Conservation (phyloP, 192 early-diverging fungal species). For the Glomus cerebriforme region DNA sequence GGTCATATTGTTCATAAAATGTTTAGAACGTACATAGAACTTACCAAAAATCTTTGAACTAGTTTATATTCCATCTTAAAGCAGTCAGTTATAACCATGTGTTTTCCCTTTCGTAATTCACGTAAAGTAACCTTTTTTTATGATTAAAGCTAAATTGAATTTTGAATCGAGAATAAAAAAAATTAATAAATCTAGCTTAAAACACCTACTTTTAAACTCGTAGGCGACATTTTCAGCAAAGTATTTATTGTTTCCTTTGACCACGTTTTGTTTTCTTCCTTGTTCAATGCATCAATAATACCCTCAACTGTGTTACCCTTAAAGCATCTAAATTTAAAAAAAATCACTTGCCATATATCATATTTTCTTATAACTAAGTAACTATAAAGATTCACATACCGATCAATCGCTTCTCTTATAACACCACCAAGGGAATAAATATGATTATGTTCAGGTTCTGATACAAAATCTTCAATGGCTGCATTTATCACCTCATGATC, state of each 20-base stretch:
- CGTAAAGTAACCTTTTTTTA: slow-evolving; percentile 62
- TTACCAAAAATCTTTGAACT: slow-evolving; percentile 71
- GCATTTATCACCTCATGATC: slow-evolving; percentile 80
- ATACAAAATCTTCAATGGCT: slow-evolving; percentile 91
- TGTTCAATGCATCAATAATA: slow-evolving; percentile 74
- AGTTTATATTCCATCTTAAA: slow-evolving; percentile 86
- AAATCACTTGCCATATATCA: background rate
- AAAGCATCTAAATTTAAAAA: slow-evolving; percentile 68
- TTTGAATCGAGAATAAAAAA: background rate
- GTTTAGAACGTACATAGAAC: background rate
- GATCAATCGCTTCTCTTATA: slow-evolving; percentile 72
- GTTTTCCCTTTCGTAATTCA: slow-evolving; percentile 74
- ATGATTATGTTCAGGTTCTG: slow-evolving; percentile 49
- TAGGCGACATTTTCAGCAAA: slow-evolving; percentile 77
- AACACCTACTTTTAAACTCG: slow-evolving; percentile 72
- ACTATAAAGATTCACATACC: slow-evolving; percentile 32
- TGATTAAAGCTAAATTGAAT: background rate
- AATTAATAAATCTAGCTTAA: background rate
- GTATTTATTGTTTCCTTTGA: slow-evolving; percentile 64
- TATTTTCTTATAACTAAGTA: background rate
- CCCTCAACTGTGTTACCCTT: slow-evolving; percentile 76
- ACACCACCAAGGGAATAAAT: slow-evolving; percentile 45
- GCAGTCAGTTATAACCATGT: slow-evolving; percentile 72
- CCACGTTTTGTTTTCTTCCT: slow-evolving; percentile 74
- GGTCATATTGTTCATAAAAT: background rate